Conservation (phyloP, 2,329 filamentous ascomycete genomes). For the Calonectria multiphialidica region DNA sequence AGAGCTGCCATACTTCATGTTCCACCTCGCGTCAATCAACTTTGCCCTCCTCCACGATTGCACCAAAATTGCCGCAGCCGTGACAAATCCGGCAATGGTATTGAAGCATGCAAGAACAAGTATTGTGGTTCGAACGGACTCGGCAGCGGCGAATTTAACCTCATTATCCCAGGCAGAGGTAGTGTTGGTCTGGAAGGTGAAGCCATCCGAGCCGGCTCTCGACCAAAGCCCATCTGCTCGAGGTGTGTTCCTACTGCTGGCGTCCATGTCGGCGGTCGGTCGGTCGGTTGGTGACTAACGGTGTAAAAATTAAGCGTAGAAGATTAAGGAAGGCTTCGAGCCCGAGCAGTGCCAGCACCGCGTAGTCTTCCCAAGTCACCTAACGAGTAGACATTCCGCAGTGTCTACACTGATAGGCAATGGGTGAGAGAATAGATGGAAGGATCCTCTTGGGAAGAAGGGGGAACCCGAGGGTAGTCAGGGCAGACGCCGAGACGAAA, state of each 20-base stretch:
- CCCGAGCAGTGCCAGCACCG: conserved; percentile 44
- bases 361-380: conserved; percentile 30
- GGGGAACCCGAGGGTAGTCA: neutral
- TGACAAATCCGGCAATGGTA: conserved; percentile 67
- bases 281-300: neutral
- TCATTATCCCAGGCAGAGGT: conserved; percentile 62
- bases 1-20: conserved; percentile 53
- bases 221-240: conserved; percentile 29
- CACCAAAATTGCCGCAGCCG: conserved; percentile 67
- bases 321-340: conserved; percentile 34
- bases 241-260: conserved; percentile 21
- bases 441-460: neutral
- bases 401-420: conserved; percentile 3
- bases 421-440: neutral
- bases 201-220: conserved; percentile 39
- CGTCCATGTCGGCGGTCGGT: conserved; percentile 21
- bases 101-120: conserved; percentile 74
- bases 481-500: conserved; percentile 7
- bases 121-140: conserved; percentile 71
- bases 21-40: conserved; percentile 54
- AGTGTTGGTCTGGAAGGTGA: conserved; percentile 53
- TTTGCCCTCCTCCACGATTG: conserved; percentile 64
- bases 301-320: conserved; percentile 14
- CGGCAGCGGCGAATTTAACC: conserved; percentile 64
- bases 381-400: conserved; percentile 37